Conservation (phyloP, 176 grass and related monocot species). For the Oryza glumipatula region DNA sequence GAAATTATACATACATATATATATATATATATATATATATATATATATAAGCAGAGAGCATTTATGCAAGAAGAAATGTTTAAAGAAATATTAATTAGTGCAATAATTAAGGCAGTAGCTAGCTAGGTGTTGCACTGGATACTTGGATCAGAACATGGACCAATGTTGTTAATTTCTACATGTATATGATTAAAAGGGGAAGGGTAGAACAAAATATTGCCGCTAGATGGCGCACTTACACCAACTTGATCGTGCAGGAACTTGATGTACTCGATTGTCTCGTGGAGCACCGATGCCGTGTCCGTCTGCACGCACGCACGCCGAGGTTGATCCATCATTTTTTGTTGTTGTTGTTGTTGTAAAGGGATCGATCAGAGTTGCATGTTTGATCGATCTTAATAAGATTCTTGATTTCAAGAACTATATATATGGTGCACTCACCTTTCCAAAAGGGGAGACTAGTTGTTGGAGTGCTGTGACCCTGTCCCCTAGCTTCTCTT, state of each 20-base stretch:
- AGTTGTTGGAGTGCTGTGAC: constrained; percentile 97
- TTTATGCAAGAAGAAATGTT: too few relatives aligned
- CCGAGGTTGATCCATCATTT: constrained; percentile 33
- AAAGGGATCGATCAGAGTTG: background rate
- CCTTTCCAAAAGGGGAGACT: constrained; percentile 99
- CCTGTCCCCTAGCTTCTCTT: constrained; percentile 98
- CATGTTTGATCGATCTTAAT: background rate
- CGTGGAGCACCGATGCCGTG: constrained; percentile 95
- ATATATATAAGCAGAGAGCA: too few relatives aligned
- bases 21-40: too few relatives aligned
- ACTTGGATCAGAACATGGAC: background rate
- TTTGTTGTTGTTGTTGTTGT: constrained; percentile 14
- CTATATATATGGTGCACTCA: constrained; percentile 29
- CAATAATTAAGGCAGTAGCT: too few relatives aligned
- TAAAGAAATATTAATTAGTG: too few relatives aligned
- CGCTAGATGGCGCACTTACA: constrained; percentile 63
- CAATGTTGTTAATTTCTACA: constrained; percentile 1
- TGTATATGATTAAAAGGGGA: constrained; percentile 35
- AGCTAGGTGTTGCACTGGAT: too few relatives aligned
- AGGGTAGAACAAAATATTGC: background rate
- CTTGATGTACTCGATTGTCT: constrained; percentile 99
- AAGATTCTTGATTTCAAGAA: constrained; percentile 3
- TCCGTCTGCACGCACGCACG: constrained; percentile 69
- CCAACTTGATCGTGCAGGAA: constrained; percentile 96
- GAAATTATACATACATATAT: too few relatives aligned